A percentile compares a stretch with the other conserved stretches of the same genome.
Evolutionary conservation across 208 protist species (phyloP).

Genomic region (Tritrichomonas musculus): DNA sequence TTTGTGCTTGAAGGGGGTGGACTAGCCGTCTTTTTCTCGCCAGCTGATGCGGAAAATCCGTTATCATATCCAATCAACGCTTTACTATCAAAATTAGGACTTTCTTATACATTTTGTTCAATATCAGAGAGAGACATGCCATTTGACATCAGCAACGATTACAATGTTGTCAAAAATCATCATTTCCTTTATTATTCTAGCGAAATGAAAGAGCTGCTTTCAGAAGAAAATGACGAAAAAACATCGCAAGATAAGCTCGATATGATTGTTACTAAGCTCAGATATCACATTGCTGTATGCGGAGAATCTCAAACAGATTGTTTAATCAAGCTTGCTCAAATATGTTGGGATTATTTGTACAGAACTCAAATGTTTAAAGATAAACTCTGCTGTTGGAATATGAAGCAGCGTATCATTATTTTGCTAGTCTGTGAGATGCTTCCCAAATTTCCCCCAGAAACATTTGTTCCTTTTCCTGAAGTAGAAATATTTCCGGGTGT

Average conservation of each 20-base stretch:
- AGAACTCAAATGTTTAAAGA: neutral
- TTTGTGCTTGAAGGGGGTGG: neutral
- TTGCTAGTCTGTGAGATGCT: neutral
- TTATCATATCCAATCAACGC: neutral
- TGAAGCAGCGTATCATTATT: neutral
- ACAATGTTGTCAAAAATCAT: neutral
- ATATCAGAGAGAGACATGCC: neutral
- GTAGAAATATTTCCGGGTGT: neutral
- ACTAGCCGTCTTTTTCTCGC: neutral
- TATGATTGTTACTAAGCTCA: neutral
- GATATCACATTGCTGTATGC: neutral
- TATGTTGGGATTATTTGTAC: neutral
- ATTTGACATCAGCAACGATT: neutral
- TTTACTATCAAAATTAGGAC: neutral
- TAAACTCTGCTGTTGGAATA: neutral
- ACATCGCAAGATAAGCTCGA: neutral
- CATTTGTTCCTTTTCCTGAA: neutral
- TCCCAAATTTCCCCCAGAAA: neutral
- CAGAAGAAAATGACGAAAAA: neutral
- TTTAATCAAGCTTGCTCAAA: neutral
- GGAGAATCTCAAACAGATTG: neutral
- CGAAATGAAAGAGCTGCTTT: neutral
- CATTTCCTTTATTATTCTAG: neutral
- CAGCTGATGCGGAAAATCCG: neutral
- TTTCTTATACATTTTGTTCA: neutral